Evolutionary conservation across 441 rosid genomes (phyloP), one percentile per base, ranked within the genome.

Genomic region (Capsella rubella): DNA sequence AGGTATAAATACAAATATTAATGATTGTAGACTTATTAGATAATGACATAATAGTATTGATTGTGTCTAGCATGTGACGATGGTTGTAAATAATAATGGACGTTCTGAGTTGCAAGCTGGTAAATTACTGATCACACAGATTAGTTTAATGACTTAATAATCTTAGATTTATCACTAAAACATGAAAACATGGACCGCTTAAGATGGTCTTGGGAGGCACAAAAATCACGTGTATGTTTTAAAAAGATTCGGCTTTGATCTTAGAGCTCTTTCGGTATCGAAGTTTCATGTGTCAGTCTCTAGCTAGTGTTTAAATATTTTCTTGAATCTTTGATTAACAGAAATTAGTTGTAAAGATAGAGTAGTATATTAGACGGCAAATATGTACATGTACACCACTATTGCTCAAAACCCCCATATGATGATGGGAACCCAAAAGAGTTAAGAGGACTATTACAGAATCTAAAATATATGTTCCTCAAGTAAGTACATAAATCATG

Each of bases 211-310:
- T 53, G 79, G 71, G 71, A 5, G 53, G 50, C 55, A 56, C 75
- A 76, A 76, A 39, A 70, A 76, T 76, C 79, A 76, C 79, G 79
- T 76, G 79, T 37, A 55, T 63, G 52, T 28, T 69, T 47, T 10
- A 18, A 47, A 21, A 64, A 70, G 79, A 76, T 76, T 70, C 75
- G 60, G 50, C 60, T 76, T 76, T 70, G 79, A 64, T 69, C 75
- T 49, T 70, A 55, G 66, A 69, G 75, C 74, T 75, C 70, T 54
- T 62, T 69, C 18, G 42, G 79, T 58, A 76, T 76, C 79, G 79
- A 76, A 76, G 79, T 70, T 76, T 76, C 79, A 76, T 76, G 61
- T 76, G 79, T 76, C 79, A 76, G 75, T 21, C 25, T 21, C 25
- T 21, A 21, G 16, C 71, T 63, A 63, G 40, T 39, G 46, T 69